These are phyloP conservation scores for Penicillium sp. DNA, from an alignment of 2,329 filamentous ascomycete genomes.

Conservation along the genomic window DNA sequence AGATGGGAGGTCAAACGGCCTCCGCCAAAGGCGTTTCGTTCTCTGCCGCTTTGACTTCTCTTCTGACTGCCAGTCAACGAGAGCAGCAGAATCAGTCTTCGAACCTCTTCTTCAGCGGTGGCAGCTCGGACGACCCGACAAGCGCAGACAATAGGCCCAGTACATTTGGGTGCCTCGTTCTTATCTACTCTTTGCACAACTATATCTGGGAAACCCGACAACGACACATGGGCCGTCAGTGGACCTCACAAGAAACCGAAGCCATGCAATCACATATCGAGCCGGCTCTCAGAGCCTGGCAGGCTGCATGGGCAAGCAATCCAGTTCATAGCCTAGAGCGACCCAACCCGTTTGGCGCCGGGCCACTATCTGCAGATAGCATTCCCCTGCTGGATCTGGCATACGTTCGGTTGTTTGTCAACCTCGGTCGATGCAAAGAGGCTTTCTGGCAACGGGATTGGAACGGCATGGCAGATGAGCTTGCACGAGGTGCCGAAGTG, in stretches of 20 bases:
- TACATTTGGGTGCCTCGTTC: conserved; percentile 83
- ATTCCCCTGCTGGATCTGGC: conserved; percentile 89
- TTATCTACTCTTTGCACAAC: conserved; percentile 94
- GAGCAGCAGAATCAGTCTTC: conserved; percentile 46
- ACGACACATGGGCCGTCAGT: conserved; percentile 79
- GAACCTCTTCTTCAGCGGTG: conserved; percentile 47
- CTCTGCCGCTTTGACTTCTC: conserved; percentile 73
- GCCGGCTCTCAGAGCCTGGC: conserved; percentile 90
- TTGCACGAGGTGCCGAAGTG: conserved; percentile 74
- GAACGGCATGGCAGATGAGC: conserved; percentile 84
- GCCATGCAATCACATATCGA: conserved; percentile 96
- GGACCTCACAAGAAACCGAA: conserved; percentile 90
- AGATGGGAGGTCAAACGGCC: conserved; percentile 70
- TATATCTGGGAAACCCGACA: conserved; percentile 98
- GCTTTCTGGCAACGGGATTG: conserved; percentile 93
- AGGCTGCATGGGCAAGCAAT: conserved; percentile 85
- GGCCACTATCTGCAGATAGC: conserved; percentile 82
- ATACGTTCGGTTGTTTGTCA: conserved; percentile 88
- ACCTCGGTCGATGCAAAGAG: conserved; percentile 87
- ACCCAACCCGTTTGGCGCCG: conserved; percentile 77
- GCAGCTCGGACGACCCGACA: conserved; percentile 50
- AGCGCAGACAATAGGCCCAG: conserved; percentile 72
- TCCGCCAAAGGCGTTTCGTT: conserved; percentile 74
- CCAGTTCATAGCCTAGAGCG: conserved; percentile 79
- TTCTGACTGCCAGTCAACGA: conserved; percentile 74